These are phyloP conservation scores for Paragyromitra xinjiangensis DNA, from an alignment of 495 filamentous ascomycete species.

Conservation along the genomic window DNA sequence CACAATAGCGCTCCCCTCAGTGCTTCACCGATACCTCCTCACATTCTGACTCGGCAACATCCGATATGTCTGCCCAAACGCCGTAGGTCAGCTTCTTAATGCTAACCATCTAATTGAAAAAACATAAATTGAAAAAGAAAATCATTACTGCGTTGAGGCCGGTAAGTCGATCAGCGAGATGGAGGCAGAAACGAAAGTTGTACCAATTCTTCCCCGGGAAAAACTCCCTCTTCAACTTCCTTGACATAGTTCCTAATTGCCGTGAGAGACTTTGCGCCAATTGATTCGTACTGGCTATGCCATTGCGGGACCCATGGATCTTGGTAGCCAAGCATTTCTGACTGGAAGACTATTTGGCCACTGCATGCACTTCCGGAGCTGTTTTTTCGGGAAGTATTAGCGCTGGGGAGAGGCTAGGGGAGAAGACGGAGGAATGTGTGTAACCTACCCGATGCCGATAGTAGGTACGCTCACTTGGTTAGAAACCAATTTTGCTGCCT, in stretches of 20 bases:
- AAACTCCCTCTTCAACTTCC: conserved; percentile 48
- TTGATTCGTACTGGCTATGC: conserved; percentile 52
- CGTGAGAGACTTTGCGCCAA: conserved; percentile 50
- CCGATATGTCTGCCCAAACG: conserved; percentile 15
- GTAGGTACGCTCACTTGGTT: conserved; percentile 85
- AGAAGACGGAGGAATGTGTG: too few relatives aligned
- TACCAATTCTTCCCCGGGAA: conserved; percentile 54
- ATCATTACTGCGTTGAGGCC: conserved; percentile 27
- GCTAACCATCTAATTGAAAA: background rate
- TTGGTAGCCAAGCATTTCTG: conserved; percentile 73
- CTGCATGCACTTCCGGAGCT: conserved; percentile 73
- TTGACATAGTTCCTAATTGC: conserved; percentile 54
- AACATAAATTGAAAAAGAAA: conserved; percentile 9
- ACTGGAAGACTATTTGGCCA: conserved; percentile 77
- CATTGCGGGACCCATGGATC: conserved; percentile 52
- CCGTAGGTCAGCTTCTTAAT: conserved; percentile 7
- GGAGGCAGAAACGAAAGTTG: conserved; percentile 54
- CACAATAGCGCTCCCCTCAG: background rate
- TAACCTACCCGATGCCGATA: conserved; percentile 80
- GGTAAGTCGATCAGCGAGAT: conserved; percentile 32
- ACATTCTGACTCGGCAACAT: background rate
- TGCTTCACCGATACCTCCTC: background rate
- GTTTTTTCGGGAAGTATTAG: background rate
- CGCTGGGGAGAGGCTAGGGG: background rate
- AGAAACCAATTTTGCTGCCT: conserved; percentile 70